These are phyloP conservation scores for Entophlyctis luteolus DNA, from an alignment of 192 early-diverging fungal genomes.

Conservation along the genomic window DNA sequence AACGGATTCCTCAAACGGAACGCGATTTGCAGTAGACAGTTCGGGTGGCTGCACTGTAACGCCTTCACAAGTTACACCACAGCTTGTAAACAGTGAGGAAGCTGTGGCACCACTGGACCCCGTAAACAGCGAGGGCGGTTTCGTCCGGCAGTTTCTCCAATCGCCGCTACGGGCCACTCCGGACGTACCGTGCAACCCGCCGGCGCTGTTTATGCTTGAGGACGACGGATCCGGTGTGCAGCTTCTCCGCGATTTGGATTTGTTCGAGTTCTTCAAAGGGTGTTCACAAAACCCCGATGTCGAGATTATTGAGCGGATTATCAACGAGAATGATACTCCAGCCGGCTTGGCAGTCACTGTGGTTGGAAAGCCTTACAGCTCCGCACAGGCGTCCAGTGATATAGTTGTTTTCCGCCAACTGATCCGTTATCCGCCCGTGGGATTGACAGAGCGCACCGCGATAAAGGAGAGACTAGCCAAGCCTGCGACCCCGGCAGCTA, in stretches of 20 bases:
- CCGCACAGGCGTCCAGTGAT: not conserved
- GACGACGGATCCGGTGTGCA: conserved; percentile 33
- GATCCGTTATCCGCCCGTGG: too few relatives aligned
- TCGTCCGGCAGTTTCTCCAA: not conserved
- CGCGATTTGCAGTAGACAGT: conserved; percentile 3
- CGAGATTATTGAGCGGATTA: conserved; percentile 32
- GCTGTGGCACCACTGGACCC: not conserved
- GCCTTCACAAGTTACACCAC: too few relatives aligned
- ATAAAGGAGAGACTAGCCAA: not conserved
- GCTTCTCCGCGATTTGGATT: conserved; percentile 36
- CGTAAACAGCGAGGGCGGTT: not conserved
- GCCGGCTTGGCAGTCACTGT: conserved; percentile 17
- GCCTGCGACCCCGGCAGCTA: not conserved
- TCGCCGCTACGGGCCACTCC: not conserved
- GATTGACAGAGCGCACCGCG: too few relatives aligned
- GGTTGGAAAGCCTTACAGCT: conserved; percentile 1
- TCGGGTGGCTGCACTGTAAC: not conserved
- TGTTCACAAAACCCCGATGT: conserved; percentile 17
- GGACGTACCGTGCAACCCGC: conserved; percentile 20
- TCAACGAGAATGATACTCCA: too few relatives aligned
- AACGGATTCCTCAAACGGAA: conserved; percentile 17
- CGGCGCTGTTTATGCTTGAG: conserved; percentile 33
- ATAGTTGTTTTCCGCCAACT: too few relatives aligned
- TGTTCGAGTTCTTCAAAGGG: conserved; percentile 29
- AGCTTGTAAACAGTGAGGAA: too few relatives aligned